Conservation (phyloP, 1,139 yeast genomes). For the Trichomonascaceae sp. region DNA sequence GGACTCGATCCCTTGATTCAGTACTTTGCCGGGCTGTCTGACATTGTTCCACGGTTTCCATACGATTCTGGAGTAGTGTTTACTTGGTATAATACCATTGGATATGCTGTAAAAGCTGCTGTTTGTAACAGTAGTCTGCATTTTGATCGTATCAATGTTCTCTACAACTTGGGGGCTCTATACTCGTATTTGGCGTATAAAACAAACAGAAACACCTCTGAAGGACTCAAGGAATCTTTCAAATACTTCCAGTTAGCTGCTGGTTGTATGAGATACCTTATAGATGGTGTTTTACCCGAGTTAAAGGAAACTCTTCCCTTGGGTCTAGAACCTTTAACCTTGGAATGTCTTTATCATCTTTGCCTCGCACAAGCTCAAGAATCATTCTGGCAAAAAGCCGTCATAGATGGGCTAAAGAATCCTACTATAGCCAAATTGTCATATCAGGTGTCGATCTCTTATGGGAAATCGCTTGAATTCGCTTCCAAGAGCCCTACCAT, state of each 20-base stretch:
- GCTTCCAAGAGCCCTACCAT: constrained; percentile 49
- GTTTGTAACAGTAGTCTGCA: constrained; percentile 41
- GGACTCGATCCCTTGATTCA: constrained; percentile 21
- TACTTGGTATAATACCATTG: constrained; percentile 67
- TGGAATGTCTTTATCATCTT: constrained; percentile 41
- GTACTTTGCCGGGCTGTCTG: constrained; percentile 3
- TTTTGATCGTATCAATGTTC: constrained; percentile 56
- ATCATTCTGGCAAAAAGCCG: constrained; percentile 72
- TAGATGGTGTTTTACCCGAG: constrained; percentile 24
- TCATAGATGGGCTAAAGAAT: constrained; percentile 50
- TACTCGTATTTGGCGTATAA: constrained; percentile 51
- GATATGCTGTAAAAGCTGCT: constrained; percentile 44
- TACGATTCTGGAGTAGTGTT: constrained; percentile 43
- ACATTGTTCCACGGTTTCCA: constrained; percentile 38
- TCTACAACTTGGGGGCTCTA: constrained; percentile 64
- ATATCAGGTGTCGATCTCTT: constrained; percentile 53
- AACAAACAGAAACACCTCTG: constrained; percentile 35
- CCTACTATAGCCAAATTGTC: constrained; percentile 60
- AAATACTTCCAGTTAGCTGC: constrained; percentile 60
- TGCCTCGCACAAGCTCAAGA: constrained; percentile 88
- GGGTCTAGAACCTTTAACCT: constrained; percentile 41
- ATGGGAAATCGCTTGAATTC: constrained; percentile 41
- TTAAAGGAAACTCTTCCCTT: constrained; percentile 33
- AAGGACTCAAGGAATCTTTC: constrained; percentile 59
- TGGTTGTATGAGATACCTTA: constrained; percentile 51